A percentile compares a stretch with the other conserved stretches of the same genome.
phyloP scores from a whole-genome alignment of 1,139 yeast species.

The Pichia sp. region DNA sequence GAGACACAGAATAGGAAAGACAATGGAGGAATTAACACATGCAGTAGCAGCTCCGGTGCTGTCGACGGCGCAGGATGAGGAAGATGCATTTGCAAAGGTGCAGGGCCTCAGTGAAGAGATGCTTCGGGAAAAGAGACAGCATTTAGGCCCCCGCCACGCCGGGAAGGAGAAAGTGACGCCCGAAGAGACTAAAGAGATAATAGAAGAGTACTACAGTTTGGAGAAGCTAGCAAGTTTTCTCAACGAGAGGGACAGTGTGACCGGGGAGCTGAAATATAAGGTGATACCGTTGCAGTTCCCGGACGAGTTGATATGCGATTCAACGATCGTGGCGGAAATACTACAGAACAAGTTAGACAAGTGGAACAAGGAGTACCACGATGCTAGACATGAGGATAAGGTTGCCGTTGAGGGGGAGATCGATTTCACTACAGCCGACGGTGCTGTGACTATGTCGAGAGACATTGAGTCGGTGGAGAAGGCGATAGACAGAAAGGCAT shows the following conservation, averaged over 20 bases:
- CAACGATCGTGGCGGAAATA: conserved; percentile 60
- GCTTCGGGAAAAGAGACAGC: conserved; percentile 20
- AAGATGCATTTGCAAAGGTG: conserved; percentile 25
- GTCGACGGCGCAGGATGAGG: conserved; percentile 33
- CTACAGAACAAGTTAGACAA: conserved; percentile 36
- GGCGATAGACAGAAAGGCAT: conserved; percentile 17
- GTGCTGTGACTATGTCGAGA: conserved; percentile 10
- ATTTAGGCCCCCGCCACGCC: conserved; percentile 27
- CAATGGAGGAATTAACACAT: conserved; percentile 4
- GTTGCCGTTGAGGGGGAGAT: conserved; percentile 6
- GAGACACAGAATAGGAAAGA: not conserved
- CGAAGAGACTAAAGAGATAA: conserved; percentile 31
- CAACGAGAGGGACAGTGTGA: conserved; percentile 29
- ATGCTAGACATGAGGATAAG: conserved; percentile 14
- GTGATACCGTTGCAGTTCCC: conserved; percentile 87
- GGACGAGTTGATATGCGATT: conserved; percentile 70
- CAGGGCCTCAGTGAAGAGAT: conserved; percentile 14
- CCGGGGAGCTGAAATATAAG: conserved; percentile 34
- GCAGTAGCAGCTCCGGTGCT: conserved; percentile 30
- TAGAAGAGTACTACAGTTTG: conserved; percentile 50
- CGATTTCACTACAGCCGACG: conserved; percentile 13
- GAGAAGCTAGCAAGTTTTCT: conserved; percentile 42
- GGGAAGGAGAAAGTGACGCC: conserved; percentile 14
- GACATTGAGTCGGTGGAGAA: conserved; percentile 19
- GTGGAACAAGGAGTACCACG: conserved; percentile 14